These are phyloP conservation scores for Saitozyma sp. DNA, from an alignment of 768 basidiomycete species.

Conservation along the genomic window DNA sequence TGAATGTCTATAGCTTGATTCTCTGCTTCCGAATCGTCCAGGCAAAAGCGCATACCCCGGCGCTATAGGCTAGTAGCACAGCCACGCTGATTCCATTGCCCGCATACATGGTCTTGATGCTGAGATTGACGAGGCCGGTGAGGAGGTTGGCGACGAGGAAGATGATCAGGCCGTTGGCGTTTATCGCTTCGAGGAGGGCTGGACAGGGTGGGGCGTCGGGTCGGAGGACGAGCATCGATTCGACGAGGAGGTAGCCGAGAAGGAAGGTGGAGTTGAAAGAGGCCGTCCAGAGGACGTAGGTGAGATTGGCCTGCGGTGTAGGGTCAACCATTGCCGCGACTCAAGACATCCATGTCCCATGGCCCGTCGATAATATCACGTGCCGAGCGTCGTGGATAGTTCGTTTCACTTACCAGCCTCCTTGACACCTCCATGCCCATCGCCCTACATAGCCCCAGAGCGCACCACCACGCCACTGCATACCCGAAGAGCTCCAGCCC, in stretches of 20 bases:
- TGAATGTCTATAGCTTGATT: constrained; percentile 21
- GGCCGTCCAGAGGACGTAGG: constrained; percentile 84
- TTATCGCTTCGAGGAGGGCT: constrained; percentile 72
- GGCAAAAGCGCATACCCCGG: constrained; percentile 62
- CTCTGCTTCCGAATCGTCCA: constrained; percentile 57
- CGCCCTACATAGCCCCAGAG: constrained; percentile 54
- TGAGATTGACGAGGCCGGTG: constrained; percentile 81
- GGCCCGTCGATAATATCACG: not conserved
- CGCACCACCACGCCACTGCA: constrained; percentile 73
- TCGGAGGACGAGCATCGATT: constrained; percentile 46
- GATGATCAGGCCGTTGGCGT: constrained; percentile 72
- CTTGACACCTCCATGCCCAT: constrained; percentile 60
- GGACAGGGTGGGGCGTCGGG: constrained; percentile 52
- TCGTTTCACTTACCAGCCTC: constrained; percentile 59
- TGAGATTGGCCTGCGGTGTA: constrained; percentile 69
- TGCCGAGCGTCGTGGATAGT: not conserved
- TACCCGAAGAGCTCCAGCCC: constrained; percentile 76
- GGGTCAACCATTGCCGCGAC: too few species aligned
- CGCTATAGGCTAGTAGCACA: constrained; percentile 65
- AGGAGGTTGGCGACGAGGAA: constrained; percentile 84
- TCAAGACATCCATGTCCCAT: too few species aligned
- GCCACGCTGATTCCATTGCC: constrained; percentile 61
- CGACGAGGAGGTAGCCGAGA: constrained; percentile 73
- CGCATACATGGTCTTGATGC: constrained; percentile 77
- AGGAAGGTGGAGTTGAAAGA: constrained; percentile 87